Conservation (phyloP, 257 asterid genomes). For the Ehretia macrophylla region DNA sequence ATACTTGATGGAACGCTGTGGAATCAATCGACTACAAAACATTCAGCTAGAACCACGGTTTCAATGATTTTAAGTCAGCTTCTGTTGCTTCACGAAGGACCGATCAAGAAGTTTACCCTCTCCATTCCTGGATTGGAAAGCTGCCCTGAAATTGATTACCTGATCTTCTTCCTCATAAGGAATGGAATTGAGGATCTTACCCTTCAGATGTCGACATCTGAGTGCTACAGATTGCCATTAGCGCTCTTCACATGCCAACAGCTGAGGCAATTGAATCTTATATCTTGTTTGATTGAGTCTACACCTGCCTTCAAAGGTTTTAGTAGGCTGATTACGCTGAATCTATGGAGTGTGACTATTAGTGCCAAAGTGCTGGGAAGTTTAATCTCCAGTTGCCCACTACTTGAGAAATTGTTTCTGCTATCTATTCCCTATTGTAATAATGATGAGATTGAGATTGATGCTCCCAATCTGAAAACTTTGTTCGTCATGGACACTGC, state of each 20-base stretch:
- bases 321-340: no score
- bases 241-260: slow-evolving; percentile 7
- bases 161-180: slow-evolving; percentile 11
- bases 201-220: neutral
- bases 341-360: neutral
- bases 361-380: no score
- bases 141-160: slow-evolving; percentile 14
- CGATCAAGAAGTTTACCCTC: slow-evolving; percentile 17
- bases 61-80: neutral
- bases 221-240: slow-evolving; percentile 10
- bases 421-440: no score
- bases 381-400: no score
- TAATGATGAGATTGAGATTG: no score
- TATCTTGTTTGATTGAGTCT: neutral
- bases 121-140: slow-evolving; percentile 8
- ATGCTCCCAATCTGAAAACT: no score
- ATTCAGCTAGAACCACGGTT: neutral
- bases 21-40: neutral
- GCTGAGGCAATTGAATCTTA: slow-evolving; percentile 4
- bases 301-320: no score
- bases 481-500: no score
- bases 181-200: slow-evolving; percentile 8
- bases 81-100: slow-evolving; percentile 8
- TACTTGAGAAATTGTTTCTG: no score
- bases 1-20: neutral